Percentiles rank a stretch among this genome's conserved stretches.
These are phyloP conservation scores for Citrullus mucosospermus DNA, from an alignment of 306 rosid genomes.

Conservation along the genomic window DNA sequence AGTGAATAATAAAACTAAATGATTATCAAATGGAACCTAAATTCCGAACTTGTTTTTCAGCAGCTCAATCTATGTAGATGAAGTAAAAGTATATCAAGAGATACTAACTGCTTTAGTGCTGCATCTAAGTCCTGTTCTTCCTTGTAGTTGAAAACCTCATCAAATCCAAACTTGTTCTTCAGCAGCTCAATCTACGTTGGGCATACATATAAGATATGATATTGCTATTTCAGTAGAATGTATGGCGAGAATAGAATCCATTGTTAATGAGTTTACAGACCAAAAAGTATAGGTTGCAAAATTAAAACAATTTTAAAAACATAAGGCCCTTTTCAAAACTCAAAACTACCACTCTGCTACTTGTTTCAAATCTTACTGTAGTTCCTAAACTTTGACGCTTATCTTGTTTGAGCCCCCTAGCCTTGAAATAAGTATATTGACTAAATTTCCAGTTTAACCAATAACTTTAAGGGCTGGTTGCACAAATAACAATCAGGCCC, in stretches of 20 bases:
- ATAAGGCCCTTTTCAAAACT: not conserved
- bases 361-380: not conserved
- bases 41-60: not conserved
- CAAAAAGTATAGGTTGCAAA: not conserved
- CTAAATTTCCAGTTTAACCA: no score
- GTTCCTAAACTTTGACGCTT: not conserved
- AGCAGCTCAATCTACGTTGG: slow-evolving; percentile 3
- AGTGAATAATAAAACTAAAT: no score
- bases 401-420: not conserved
- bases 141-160: slow-evolving; percentile 21
- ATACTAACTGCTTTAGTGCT: slow-evolving; percentile 15
- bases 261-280: not conserved
- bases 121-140: slow-evolving; percentile 21
- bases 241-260: not conserved
- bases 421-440: no score
- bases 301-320: not conserved
- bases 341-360: not conserved
- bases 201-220: not conserved
- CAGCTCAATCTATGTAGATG: not conserved
- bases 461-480: no score
- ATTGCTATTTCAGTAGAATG: not conserved
- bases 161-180: slow-evolving; percentile 16
- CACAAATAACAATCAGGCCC: no score
- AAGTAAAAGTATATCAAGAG: not conserved
- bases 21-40: not conserved